phyloP scores from a whole-genome alignment of 2,329 filamentous ascomycete genomes.

The Venturia oleaginea region DNA sequence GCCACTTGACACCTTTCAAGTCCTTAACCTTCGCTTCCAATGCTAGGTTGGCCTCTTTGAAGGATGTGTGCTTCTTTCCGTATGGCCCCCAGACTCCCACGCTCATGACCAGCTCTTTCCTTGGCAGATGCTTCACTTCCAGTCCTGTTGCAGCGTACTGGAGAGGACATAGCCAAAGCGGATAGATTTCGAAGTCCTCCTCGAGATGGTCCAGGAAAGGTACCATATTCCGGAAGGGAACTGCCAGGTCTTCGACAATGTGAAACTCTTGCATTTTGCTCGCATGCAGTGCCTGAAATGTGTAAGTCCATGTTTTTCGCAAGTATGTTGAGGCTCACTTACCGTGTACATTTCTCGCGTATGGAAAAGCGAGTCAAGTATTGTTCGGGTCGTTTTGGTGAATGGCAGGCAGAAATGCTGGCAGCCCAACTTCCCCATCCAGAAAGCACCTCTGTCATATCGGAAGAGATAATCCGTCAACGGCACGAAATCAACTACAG shows the following conservation, averaged over 20 bases:
- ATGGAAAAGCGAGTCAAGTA: conserved; percentile 53
- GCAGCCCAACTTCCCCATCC: conserved; percentile 55
- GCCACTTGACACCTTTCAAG: conserved; percentile 57
- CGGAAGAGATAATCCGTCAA: conserved; percentile 60
- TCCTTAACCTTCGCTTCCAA: conserved; percentile 52
- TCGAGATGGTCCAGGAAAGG: conserved; percentile 11
- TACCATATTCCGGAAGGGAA: conserved; percentile 29
- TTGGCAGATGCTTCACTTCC: conserved; percentile 7
- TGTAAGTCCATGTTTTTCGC: conserved; percentile 37
- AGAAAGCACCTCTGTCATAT: conserved; percentile 64
- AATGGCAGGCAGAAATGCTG: conserved; percentile 56
- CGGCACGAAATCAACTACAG: conserved; percentile 47
- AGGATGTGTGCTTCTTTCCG: conserved; percentile 21
- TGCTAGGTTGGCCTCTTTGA: conserved; percentile 47
- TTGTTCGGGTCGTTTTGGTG: conserved; percentile 51
- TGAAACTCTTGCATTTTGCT: conserved; percentile 27
- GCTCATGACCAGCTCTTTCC: conserved; percentile 40
- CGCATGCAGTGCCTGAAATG: conserved; percentile 29
- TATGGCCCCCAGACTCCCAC: conserved; percentile 49
- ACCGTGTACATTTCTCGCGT: conserved; percentile 58
- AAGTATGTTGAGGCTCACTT: conserved; percentile 41
- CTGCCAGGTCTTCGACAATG: conserved; percentile 50
- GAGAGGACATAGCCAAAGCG: conserved; percentile 39
- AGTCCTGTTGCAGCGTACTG: conserved; percentile 8
- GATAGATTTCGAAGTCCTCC: conserved; percentile 24